These are phyloP conservation scores for Saccharomycopsis capsularis DNA, from an alignment of 805 yeast genomes.

Conservation along the genomic window DNA sequence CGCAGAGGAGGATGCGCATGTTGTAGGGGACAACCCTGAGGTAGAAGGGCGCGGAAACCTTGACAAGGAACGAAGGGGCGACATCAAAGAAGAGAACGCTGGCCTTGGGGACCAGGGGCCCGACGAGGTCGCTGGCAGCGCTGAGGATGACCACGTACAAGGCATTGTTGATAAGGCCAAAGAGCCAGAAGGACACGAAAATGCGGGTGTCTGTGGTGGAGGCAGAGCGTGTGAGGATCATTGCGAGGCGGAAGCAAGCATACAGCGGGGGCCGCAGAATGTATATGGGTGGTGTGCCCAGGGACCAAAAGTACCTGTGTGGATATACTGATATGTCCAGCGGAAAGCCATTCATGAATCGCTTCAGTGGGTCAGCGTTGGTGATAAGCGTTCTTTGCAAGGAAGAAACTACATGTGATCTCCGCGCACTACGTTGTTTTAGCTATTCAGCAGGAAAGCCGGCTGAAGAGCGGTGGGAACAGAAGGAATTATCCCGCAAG, in stretches of 20 bases:
- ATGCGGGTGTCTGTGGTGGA: constrained; percentile 17
- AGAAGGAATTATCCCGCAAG: no score
- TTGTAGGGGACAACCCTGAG: constrained; percentile 58
- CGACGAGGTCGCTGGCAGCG: constrained; percentile 90
- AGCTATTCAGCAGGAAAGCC: no score
- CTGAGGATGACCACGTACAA: constrained; percentile 85
- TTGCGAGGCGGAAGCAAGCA: no score
- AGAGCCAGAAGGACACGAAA: constrained; percentile 61
- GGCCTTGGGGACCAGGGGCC: constrained; percentile 77
- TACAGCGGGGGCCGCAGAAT: no score
- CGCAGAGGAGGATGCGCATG: constrained; percentile 46
- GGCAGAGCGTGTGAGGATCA: background rate
- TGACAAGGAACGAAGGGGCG: constrained; percentile 69
- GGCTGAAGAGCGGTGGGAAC: no score
- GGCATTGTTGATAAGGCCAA: constrained; percentile 84
- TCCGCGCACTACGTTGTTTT: no score
- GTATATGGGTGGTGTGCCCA: background rate
- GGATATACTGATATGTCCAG: background rate
- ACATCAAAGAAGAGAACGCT: constrained; percentile 81
- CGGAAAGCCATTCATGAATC: background rate
- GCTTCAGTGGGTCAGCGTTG: background rate
- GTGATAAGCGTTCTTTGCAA: no score
- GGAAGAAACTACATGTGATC: no score
- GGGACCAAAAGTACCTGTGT: no score
- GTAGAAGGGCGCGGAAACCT: constrained; percentile 57